These are phyloP conservation scores for Nyssa sinensis DNA, from an alignment of 148 eudicot species.

Conservation along the genomic window DNA sequence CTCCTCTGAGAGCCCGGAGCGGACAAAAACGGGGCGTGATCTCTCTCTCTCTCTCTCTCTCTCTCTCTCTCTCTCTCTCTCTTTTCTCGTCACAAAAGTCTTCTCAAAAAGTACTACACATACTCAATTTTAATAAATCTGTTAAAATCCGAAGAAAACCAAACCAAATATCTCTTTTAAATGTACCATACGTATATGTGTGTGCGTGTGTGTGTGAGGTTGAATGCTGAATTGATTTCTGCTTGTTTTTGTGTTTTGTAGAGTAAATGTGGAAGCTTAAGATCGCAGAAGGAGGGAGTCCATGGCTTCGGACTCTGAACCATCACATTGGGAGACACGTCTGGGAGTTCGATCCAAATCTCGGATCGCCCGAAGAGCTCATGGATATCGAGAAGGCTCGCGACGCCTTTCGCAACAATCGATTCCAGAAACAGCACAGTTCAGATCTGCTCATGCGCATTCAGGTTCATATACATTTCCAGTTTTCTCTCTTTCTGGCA, in stretches of 20 bases:
- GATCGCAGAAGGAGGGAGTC: conserved; percentile 70
- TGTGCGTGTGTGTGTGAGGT: background rate
- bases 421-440: conserved; percentile 73
- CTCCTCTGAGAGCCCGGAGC: no score
- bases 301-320: conserved; percentile 66
- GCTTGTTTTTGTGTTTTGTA: background rate
- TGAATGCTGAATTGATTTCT: background rate
- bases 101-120: no score
- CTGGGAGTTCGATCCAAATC: conserved; percentile 83
- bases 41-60: no score
- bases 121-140: no score
- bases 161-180: no score
- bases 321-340: conserved; percentile 80
- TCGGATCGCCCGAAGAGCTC: conserved; percentile 64
- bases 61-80: no score
- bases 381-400: conserved; percentile 61
- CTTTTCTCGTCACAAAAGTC: no score
- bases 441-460: conserved; percentile 87
- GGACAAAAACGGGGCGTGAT: no score
- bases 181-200: no score
- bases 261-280: conserved; percentile 86
- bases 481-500: background rate
- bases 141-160: no score
- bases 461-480: conserved; percentile 48
- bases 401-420: conserved; percentile 46